A percentile compares a stretch with the other conserved stretches of the same genome.
Evolutionary conservation across 2,329 filamentous ascomycete genomes (phyloP).

Genomic region (Leptographium radiaticola): DNA sequence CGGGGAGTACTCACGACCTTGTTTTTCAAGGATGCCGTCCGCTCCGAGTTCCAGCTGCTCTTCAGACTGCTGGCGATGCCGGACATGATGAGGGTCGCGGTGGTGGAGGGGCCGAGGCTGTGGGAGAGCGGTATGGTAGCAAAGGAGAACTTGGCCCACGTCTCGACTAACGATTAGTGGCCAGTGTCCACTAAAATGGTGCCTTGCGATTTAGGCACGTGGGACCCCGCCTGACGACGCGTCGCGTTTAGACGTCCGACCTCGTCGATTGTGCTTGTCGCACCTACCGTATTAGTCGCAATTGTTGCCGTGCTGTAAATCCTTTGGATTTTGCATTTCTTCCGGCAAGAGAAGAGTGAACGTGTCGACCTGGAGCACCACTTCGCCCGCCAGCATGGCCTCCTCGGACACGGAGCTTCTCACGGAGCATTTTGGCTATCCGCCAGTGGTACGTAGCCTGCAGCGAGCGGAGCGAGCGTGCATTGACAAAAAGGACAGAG

Average conservation of each 20-base stretch:
- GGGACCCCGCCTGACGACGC: background rate
- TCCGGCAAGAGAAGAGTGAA: background rate
- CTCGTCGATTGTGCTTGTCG: no score
- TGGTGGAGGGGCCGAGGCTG: background rate
- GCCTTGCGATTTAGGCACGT: slow-evolving; percentile 4
- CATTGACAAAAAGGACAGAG: slow-evolving; percentile 38
- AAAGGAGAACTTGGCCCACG: no score
- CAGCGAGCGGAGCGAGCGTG: no score
- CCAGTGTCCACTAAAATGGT: background rate
- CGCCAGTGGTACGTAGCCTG: slow-evolving; percentile 60
- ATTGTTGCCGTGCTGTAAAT: no score
- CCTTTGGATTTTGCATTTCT: no score
- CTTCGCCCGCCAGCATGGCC: slow-evolving; percentile 14
- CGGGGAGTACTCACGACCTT: slow-evolving; percentile 31
- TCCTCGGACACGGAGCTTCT: slow-evolving; percentile 52
- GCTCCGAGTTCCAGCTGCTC: slow-evolving; percentile 36
- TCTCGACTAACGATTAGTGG: no score
- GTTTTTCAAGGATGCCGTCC: slow-evolving; percentile 26
- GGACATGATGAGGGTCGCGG: slow-evolving; percentile 21
- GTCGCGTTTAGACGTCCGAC: background rate
- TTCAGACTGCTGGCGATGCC: slow-evolving; percentile 19
- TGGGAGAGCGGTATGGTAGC: no score
- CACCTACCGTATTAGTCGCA: no score
- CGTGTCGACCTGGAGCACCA: slow-evolving; percentile 12
- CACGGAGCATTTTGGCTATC: slow-evolving; percentile 92